Percentiles rank a stretch among this genome's conserved stretches.
Conservation (phyloP, 495 filamentous ascomycete species). For the Xylaria intraflava region DNA sequence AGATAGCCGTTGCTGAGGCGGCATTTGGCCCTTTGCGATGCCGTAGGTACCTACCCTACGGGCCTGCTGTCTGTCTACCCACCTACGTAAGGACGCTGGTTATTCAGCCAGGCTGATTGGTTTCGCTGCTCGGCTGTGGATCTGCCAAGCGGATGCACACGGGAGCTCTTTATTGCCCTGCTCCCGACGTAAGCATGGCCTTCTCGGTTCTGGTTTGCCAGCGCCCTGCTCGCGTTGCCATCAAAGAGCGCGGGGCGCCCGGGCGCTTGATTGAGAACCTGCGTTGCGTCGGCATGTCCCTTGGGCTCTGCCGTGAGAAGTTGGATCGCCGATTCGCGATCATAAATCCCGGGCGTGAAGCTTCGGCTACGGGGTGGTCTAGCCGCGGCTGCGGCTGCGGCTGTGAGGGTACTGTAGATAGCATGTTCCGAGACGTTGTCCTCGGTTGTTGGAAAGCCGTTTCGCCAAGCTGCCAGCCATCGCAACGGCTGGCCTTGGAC, state of each 20-base stretch:
- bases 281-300: not conserved
- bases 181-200: no score
- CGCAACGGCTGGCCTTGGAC: not conserved
- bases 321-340: not conserved
- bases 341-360: not conserved
- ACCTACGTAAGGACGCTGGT: no score
- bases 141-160: not conserved
- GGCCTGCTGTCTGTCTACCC: not conserved
- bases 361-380: not conserved
- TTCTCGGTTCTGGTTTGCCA: no score
- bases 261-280: not conserved
- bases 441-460: not conserved
- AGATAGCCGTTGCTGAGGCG: not conserved
- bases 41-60: no score
- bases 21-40: no score
- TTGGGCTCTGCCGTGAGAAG: not conserved
- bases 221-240: no score
- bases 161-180: not conserved
- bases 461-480: slow-evolving; percentile 1
- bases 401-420: no score
- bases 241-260: no score
- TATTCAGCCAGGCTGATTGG: not conserved
- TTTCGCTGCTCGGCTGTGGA: not conserved
- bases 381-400: no score
- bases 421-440: not conserved